Conservation (phyloP, 2,329 filamentous ascomycete species). For the Anthostomella pinea region DNA sequence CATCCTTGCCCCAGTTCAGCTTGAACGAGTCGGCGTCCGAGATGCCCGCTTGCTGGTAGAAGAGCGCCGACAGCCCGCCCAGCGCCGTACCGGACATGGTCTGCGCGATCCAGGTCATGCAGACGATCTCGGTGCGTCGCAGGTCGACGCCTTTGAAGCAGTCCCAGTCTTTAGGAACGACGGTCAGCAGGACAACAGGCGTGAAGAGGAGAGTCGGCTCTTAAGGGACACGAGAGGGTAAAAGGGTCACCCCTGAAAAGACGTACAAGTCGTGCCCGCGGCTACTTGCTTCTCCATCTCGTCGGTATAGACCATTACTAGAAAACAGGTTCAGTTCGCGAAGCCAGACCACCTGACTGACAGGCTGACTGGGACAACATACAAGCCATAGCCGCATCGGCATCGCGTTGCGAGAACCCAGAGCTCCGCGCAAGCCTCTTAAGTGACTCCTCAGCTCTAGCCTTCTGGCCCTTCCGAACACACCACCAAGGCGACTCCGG, state of each 20-base stretch:
- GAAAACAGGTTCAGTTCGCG: not conserved
- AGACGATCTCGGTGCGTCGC: conserved; percentile 35
- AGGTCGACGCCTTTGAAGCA: conserved; percentile 41
- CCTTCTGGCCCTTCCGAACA: conserved; percentile 21
- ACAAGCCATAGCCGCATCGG: conserved; percentile 28
- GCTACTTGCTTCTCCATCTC: conserved; percentile 37
- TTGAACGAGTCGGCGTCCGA: conserved; percentile 31
- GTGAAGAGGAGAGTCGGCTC: too few relatives aligned
- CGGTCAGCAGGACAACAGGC: too few relatives aligned
- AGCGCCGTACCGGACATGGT: conserved; percentile 30
- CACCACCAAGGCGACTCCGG: conserved; percentile 32
- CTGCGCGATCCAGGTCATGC: conserved; percentile 33
- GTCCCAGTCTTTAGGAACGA: conserved; percentile 40
- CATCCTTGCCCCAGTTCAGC: conserved; percentile 35
- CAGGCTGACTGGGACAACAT: too few relatives aligned
- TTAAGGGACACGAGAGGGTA: too few relatives aligned
- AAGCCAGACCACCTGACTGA: too few relatives aligned
- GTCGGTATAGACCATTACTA: conserved; percentile 42
- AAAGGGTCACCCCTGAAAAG: too few relatives aligned
- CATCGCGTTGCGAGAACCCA: conserved; percentile 29
- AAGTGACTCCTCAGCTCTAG: conserved; percentile 21
- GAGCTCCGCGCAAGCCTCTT: conserved; percentile 29
- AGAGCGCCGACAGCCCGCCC: conserved; percentile 35
- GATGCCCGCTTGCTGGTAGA: conserved; percentile 36
- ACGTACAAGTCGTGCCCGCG: conserved; percentile 32